A percentile compares a stretch with the other conserved stretches of the same genome.
Conservation (phyloP, 2,329 filamentous ascomycete species). For the Neonectria sp. region DNA sequence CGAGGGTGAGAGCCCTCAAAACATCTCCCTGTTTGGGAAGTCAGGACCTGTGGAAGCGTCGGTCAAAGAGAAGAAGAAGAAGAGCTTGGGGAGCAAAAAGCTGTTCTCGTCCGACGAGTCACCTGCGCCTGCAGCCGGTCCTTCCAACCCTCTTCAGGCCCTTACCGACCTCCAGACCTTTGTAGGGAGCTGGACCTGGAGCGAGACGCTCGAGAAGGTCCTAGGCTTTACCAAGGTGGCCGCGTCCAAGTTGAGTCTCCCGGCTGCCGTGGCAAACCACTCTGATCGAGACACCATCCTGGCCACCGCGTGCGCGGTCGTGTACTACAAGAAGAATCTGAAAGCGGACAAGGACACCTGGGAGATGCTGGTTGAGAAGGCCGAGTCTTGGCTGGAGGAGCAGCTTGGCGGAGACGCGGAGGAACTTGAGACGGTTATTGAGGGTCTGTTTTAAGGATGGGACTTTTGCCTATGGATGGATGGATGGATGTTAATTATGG, state of each 20-base stretch:
- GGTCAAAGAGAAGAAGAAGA: neutral
- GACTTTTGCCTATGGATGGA: neutral
- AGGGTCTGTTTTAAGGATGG: slow-evolving; percentile 32
- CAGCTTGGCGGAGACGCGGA: slow-evolving; percentile 31
- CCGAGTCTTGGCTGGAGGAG: slow-evolving; percentile 62
- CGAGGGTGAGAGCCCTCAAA: neutral
- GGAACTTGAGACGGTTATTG: slow-evolving; percentile 37
- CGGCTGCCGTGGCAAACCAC: slow-evolving; percentile 2
- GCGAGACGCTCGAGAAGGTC: slow-evolving; percentile 43
- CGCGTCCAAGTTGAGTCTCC: slow-evolving; percentile 22
- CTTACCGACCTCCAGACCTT: slow-evolving; percentile 68
- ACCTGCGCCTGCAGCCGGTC: neutral
- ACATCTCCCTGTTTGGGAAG: neutral
- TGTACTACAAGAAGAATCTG: slow-evolving; percentile 62
- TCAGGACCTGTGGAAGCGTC: neutral
- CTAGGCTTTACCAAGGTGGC: slow-evolving; percentile 40
- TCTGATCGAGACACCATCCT: slow-evolving; percentile 34
- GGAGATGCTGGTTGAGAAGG: slow-evolving; percentile 76
- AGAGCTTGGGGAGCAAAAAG: neutral
- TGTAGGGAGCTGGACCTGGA: slow-evolving; percentile 52
- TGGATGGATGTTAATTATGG: neutral
- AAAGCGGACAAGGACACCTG: slow-evolving; percentile 67
- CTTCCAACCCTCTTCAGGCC: slow-evolving; percentile 36
- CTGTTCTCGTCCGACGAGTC: neutral
- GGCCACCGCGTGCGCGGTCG: slow-evolving; percentile 50